Conservation (phyloP, 495 filamentous ascomycete genomes). For the Hypoxylon subgilvum region DNA sequence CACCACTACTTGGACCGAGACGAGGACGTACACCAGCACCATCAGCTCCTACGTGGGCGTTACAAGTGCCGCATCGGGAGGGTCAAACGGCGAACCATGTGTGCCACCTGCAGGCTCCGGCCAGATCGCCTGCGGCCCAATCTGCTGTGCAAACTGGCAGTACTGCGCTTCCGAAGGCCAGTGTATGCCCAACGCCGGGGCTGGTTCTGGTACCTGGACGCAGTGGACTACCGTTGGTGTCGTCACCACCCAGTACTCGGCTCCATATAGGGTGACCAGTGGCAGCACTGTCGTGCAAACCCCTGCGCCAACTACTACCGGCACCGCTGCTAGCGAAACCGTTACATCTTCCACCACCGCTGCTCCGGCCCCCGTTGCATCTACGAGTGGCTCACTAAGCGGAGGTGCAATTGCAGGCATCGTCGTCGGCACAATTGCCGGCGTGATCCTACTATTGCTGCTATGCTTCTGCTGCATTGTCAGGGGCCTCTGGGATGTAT, state of each 20-base stretch:
- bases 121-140: slow-evolving; percentile 70
- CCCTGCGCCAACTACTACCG: slow-evolving; percentile 51
- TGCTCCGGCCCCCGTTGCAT: slow-evolving; percentile 45
- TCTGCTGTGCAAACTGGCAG: slow-evolving; percentile 76
- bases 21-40: slow-evolving; percentile 68
- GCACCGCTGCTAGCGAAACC: slow-evolving; percentile 47
- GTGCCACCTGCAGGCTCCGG: slow-evolving; percentile 56
- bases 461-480: slow-evolving; percentile 78
- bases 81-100: slow-evolving; percentile 59
- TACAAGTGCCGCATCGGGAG: slow-evolving; percentile 47
- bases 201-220: slow-evolving; percentile 46
- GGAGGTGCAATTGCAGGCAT: slow-evolving; percentile 93
- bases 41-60: slow-evolving; percentile 55
- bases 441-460: slow-evolving; percentile 71
- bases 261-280: slow-evolving; percentile 75
- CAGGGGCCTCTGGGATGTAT: slow-evolving; percentile 65
- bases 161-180: slow-evolving; percentile 63
- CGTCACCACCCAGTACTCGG: slow-evolving; percentile 57
- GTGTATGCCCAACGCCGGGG: slow-evolving; percentile 49
- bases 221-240: slow-evolving; percentile 47
- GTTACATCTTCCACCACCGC: slow-evolving; percentile 54
- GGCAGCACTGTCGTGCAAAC: slow-evolving; percentile 50
- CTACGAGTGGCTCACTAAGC: slow-evolving; percentile 64
- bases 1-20: slow-evolving; percentile 78
- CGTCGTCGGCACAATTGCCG: slow-evolving; percentile 84